Evolutionary conservation across 768 basidiomycete genomes (phyloP).

Genomic region (Tricholoma terreum): DNA sequence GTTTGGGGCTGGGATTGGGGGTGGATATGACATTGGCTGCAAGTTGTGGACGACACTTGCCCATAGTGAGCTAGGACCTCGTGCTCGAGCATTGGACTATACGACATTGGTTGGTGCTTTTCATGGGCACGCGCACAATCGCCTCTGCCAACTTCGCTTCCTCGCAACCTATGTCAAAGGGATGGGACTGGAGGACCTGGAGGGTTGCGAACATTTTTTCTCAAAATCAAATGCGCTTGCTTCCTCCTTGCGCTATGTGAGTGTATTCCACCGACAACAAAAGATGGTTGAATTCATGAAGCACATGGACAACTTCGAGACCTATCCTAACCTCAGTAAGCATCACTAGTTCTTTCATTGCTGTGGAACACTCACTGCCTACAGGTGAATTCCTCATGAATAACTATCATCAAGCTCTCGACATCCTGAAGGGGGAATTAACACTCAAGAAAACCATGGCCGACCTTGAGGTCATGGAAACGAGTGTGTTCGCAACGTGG

Average conservation of each 20-base stretch:
- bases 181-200: conserved; percentile 27
- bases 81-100: conserved; percentile 1
- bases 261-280: conserved; percentile 21
- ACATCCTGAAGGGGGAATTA: not conserved
- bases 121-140: conserved; percentile 27
- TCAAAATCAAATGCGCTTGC: conserved; percentile 25
- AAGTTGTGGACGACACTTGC: conserved; percentile 21
- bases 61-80: conserved; percentile 15
- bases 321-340: conserved; percentile 7
- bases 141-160: conserved; percentile 20
- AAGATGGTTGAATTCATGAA: conserved; percentile 16
- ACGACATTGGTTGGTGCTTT: conserved; percentile 16
- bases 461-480: not conserved
- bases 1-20: conserved; percentile 12
- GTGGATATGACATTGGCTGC: conserved; percentile 28
- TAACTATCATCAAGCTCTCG: not conserved
- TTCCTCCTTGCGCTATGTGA: conserved; percentile 11
- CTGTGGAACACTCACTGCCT: not conserved
- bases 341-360: not conserved
- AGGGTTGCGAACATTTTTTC: conserved; percentile 27
- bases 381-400: not conserved
- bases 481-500: not conserved
- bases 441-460: not conserved
- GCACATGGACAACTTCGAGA: conserved; percentile 7
- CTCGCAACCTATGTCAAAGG: conserved; percentile 25